Conservation (phyloP, 2,329 filamentous ascomycete genomes). For the Cercospora canescens region DNA sequence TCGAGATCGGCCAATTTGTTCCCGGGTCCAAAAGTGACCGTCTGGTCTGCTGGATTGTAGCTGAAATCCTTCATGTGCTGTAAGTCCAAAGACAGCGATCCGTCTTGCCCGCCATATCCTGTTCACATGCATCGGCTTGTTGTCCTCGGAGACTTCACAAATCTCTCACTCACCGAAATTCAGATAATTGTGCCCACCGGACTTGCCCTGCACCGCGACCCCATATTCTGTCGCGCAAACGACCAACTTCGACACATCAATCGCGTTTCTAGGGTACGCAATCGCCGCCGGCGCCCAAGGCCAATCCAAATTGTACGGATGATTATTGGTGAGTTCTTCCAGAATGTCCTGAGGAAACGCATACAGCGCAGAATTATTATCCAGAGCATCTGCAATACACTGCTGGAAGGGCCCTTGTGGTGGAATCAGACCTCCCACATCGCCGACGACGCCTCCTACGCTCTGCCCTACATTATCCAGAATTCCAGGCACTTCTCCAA, state of each 20-base stretch:
- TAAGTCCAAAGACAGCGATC: constrained; percentile 17
- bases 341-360: constrained; percentile 20
- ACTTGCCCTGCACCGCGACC: constrained; percentile 19
- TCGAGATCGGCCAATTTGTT: constrained; percentile 18
- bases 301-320: constrained; percentile 22
- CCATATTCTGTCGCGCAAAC: constrained; percentile 18
- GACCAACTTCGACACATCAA: constrained; percentile 20
- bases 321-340: constrained; percentile 15
- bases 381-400: constrained; percentile 17
- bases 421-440: constrained; percentile 13
- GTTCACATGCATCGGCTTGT: background rate
- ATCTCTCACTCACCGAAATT: constrained; percentile 14
- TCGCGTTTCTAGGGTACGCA: constrained; percentile 15
- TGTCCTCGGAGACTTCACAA: background rate
- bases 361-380: constrained; percentile 15
- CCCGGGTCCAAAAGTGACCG: constrained; percentile 18
- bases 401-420: constrained; percentile 18
- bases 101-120: constrained; percentile 21
- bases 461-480: constrained; percentile 7
- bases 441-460: constrained; percentile 12
- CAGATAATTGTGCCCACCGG: constrained; percentile 22
- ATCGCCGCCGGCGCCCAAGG: constrained; percentile 17
- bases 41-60: constrained; percentile 12
- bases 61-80: constrained; percentile 18
- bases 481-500: background rate